Conservation (phyloP, 192 early-diverging fungal genomes). For the Pilobolus umbonatus region DNA sequence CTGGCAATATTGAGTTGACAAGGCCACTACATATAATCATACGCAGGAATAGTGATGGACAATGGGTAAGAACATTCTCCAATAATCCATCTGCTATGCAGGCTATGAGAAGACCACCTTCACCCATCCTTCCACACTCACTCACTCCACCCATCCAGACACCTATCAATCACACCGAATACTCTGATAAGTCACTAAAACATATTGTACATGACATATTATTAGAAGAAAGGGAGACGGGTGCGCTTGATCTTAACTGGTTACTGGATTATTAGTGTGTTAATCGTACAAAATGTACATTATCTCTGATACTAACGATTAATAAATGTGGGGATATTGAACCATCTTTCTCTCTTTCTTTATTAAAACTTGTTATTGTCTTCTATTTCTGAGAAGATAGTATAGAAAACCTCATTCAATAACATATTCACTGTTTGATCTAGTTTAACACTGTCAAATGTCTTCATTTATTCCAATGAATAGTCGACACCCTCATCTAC, state of each 20-base stretch:
- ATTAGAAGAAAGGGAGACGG: conserved; percentile 23
- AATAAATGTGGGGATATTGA: no score
- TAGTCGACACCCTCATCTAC: no score
- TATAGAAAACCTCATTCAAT: no score
- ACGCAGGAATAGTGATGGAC: neutral
- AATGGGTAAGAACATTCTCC: no score
- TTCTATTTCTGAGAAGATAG: no score
- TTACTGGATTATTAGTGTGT: conserved; percentile 24
- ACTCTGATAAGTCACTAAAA: conserved; percentile 2
- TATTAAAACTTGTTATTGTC: no score
- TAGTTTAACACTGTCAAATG: no score
- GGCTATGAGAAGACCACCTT: neutral
- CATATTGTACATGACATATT: conserved; percentile 23
- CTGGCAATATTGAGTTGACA: neutral
- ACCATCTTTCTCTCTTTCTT: no score
- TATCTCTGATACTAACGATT: no score
- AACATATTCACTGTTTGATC: no score
- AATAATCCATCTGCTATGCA: neutral
- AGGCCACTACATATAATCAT: neutral
- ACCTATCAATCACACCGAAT: neutral
- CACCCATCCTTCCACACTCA: neutral
- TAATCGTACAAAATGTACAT: no score
- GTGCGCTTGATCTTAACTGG: conserved; percentile 22
- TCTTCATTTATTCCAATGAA: no score
- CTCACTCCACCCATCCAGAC: neutral